Conservation (phyloP, 73 alveolate species). For the Tetrahymena elliotti region DNA sequence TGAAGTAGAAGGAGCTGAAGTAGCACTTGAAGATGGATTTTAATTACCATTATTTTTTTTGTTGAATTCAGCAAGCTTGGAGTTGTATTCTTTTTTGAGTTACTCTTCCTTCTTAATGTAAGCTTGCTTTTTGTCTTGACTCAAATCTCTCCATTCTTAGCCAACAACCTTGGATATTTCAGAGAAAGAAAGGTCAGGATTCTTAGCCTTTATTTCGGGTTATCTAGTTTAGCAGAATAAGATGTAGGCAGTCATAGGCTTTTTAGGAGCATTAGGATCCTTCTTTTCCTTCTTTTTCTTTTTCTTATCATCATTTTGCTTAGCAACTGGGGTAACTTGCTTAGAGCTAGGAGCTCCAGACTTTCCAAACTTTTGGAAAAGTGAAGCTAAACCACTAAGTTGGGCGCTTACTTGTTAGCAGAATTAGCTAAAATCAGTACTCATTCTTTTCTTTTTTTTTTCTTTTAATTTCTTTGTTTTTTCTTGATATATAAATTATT, state of each 20-base stretch:
- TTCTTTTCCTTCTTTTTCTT: conserved; percentile 4
- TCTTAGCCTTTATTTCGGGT: neutral
- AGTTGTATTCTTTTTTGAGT: conserved; percentile 31
- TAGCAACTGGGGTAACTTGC: neutral
- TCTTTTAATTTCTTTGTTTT: neutral
- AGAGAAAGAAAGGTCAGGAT: neutral
- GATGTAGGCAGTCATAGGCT: neutral
- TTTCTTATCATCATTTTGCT: neutral
- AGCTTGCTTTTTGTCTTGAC: neutral
- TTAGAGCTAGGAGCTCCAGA: neutral
- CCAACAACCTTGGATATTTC: conserved; percentile 1
- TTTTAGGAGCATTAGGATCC: conserved; percentile 5
- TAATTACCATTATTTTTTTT: conserved; percentile 7
- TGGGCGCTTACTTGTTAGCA: neutral
- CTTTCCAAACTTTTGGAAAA: neutral
- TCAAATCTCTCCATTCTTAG: conserved; percentile 15
- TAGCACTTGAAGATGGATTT: neutral
- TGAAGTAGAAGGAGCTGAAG: neutral
- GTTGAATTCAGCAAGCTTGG: conserved; percentile 40
- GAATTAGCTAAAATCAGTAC: neutral
- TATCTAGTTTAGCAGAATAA: neutral
- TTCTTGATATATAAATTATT: neutral
- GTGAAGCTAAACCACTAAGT: neutral
- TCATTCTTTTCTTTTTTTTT: neutral
- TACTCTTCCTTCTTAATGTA: conserved; percentile 7